Evolutionary conservation across 73 alveolate species (phyloP), one percentile per base, ranked within the genome.

Genomic region (Paramecium tetraurelia): DNA sequence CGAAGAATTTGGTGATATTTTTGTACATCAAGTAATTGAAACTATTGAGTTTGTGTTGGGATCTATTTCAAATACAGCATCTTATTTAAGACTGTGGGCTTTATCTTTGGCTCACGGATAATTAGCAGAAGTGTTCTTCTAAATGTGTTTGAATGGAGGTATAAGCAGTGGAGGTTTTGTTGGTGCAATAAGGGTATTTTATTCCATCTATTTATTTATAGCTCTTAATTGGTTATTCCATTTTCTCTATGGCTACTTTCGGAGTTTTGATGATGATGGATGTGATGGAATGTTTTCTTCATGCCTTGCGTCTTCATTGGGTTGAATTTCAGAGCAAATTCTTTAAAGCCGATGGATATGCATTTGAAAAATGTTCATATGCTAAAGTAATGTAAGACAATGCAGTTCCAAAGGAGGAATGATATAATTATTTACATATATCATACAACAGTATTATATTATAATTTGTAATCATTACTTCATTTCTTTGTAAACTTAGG

Each of bases 71-170:
- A 98, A 98, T 86, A 98, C 99, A 44, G 99, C 99, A 5, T 96
- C 99, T 14, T 98, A 98, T 95, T 94, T 98, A 35, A 97, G 99
- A 94, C 96, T 98, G 7, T 98, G 99, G 99, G 99, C 99, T 7
- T 95, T 98, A 58, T 95, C 99, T 5, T 97, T 98, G 18, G 99
- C 99, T 11, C 99, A 98, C 92, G 96, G 98, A 24, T 98, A 98
- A 92, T 95, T 98, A 59, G 96, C 99, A 24, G 97, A 96, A 63
- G 99, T 98, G 4, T 98, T 98, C 96, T 96, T 97, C 89, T 98
- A 95, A 75, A 97, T 97, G 86, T 86, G 98, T 57, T 63, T 97
- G 58, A 93, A 94, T 31, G 97, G 94, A 50, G 72, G 96, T 20
- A 95, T 97, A 2, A 90, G 94, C 22, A 77, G 75, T 4, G 86